phyloP scores from a whole-genome alignment of 2,329 filamentous ascomycete species.

The Curvularia spicifera region DNA sequence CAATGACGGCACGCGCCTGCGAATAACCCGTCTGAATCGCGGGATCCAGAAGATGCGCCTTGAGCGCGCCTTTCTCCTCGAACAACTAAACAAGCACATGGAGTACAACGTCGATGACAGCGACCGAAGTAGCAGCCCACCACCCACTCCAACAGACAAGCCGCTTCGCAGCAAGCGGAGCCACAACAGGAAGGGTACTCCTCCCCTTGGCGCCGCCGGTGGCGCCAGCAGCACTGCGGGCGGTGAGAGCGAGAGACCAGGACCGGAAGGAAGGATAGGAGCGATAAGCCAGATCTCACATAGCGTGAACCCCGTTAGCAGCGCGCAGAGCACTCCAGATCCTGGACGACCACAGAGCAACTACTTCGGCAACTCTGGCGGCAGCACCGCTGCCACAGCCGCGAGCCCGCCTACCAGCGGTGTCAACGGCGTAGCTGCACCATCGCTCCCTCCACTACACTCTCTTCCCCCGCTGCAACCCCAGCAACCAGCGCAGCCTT shows the following conservation, averaged over 20 bases:
- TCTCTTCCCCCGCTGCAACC: slow-evolving; percentile 37
- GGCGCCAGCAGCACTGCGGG: slow-evolving; percentile 13
- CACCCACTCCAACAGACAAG: slow-evolving; percentile 80
- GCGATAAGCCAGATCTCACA: slow-evolving; percentile 6
- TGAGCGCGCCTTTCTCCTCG: slow-evolving; percentile 70
- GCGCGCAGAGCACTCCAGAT: slow-evolving; percentile 50
- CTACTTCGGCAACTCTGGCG: slow-evolving; percentile 41
- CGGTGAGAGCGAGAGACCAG: slow-evolving; percentile 7
- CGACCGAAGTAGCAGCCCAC: slow-evolving; percentile 79
- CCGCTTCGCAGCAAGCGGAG: slow-evolving; percentile 76
- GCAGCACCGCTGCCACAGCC: slow-evolving; percentile 11
- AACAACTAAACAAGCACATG: slow-evolving; percentile 57
- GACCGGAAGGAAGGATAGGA: slow-evolving; percentile 3
- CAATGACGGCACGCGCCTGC: slow-evolving; percentile 82
- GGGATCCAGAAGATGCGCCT: slow-evolving; percentile 91
- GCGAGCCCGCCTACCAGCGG: slow-evolving; percentile 32
- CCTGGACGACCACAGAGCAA: slow-evolving; percentile 37
- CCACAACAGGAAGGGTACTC: slow-evolving; percentile 58
- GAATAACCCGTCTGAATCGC: slow-evolving; percentile 79
- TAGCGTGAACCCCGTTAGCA: slow-evolving; percentile 41
- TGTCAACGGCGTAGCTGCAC: slow-evolving; percentile 38
- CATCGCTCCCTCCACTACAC: slow-evolving; percentile 33
- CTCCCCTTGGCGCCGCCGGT: slow-evolving; percentile 28
- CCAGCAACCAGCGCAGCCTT: slow-evolving; percentile 12
- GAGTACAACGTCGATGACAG: slow-evolving; percentile 64